Percentiles rank a stretch among this genome's conserved stretches.
Evolutionary conservation across 106 monocot genomes (phyloP).

Genomic region (Dendrobium chrysotoxum): DNA sequence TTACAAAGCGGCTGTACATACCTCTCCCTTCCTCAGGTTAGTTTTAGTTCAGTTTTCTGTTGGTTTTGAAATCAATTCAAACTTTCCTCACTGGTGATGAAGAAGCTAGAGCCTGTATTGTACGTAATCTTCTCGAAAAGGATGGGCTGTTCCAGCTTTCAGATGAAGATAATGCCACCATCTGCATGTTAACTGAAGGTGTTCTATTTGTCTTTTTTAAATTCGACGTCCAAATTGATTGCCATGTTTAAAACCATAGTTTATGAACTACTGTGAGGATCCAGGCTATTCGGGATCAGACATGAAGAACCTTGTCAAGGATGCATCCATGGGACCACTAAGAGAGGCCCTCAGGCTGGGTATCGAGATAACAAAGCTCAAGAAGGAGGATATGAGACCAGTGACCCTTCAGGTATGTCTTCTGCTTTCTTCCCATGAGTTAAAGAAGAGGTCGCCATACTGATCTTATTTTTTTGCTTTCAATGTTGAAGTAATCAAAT

Average conservation of each 20-base stretch:
- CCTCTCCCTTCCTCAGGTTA: conserved; percentile 95
- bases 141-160: conserved; percentile 90
- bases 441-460: too few relatives aligned
- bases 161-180: conserved; percentile 56
- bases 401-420: conserved; percentile 54
- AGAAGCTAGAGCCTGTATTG: conserved; percentile 94
- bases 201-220: not conserved
- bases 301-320: conserved; percentile 98
- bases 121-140: conserved; percentile 81
- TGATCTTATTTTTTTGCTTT: too few relatives aligned
- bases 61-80: conserved; percentile 4
- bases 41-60: conserved; percentile 4
- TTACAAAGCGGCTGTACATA: conserved; percentile 89
- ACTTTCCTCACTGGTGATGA: conserved; percentile 17
- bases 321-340: conserved; percentile 96
- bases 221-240: not conserved
- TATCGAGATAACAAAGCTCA: conserved; percentile 67
- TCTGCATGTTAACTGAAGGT: conserved; percentile 96
- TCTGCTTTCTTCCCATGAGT: not conserved
- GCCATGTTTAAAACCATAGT: not conserved
- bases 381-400: conserved; percentile 74
- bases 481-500: too few relatives aligned
- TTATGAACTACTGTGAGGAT: not conserved
- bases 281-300: conserved; percentile 94
- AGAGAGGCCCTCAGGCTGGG: conserved; percentile 79